Evolutionary conservation across 306 rosid species (phyloP), one percentile per base, ranked within the genome.

Genomic region (Pyrus betulifolia): DNA sequence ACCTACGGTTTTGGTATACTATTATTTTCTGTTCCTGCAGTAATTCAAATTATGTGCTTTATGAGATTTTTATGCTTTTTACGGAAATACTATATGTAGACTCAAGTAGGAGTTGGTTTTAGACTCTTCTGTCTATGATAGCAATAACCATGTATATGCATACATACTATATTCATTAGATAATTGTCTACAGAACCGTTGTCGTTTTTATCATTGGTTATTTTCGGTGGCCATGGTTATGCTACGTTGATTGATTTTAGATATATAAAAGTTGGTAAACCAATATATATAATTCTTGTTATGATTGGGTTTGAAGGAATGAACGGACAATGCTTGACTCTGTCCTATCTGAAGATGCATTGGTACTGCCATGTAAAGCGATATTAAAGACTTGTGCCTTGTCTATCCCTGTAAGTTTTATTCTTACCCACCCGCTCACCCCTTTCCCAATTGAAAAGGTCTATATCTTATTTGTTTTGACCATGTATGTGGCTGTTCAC

Each of bases 1-100:
- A 90, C 86, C 89, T 94, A 74, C 88, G 95, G 59, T 89, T 95
- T 82, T 95, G 98, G 97, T 95, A 89, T 35, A 8, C 35, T 19
- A 30, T 15, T 55, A 2, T 51, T 13, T 3, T 55, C 31, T 62
- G 15, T 19, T 54, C 45, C 38, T 51, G 42, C 40, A 70, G 44
- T 46, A 17, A 28, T 27, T 65, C 65, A 23, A 60, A 60, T 60
- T 25, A 60, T 10, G 40, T 70, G 59, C 68, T 73, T 40, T 25
- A 58, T 35, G 58, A 61, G 27, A 45, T 18, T 44, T 28, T 61
- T 58, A 30, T 45, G 62, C 14, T 25, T 6, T 23, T 6, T 15
- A 17, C 15, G 0, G 65, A 60, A 21, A 25, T 45, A 19, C 68
- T 42, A 21, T 63, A 74, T 63, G 33, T 46, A 21, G 59, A 74